Percentiles rank a stretch among this genome's conserved stretches.
Evolutionary conservation across 495 filamentous ascomycete genomes (phyloP).

Genomic region (Xylaria nigripes): DNA sequence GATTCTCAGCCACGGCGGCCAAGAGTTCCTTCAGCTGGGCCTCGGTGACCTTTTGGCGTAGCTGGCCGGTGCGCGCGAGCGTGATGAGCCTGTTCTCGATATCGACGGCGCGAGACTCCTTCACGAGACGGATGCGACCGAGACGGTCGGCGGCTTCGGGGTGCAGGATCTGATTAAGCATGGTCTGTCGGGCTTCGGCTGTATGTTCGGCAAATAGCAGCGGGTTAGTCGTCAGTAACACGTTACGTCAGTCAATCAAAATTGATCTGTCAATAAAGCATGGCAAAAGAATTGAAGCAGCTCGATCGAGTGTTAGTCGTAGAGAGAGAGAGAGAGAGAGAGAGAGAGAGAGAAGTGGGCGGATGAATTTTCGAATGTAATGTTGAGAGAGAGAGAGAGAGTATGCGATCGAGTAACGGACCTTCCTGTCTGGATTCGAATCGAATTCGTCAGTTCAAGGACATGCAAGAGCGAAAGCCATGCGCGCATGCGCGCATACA

Average conservation of each 20-base stretch:
- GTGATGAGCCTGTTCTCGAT: slow-evolving; percentile 89
- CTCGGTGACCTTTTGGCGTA: slow-evolving; percentile 82
- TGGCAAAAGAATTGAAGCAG: background rate
- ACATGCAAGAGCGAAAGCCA: background rate
- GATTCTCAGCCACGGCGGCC: slow-evolving; percentile 67
- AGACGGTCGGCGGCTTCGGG: slow-evolving; percentile 90
- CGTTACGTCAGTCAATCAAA: too few relatives aligned
- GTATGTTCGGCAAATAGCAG: slow-evolving; percentile 5
- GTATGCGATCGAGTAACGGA: background rate
- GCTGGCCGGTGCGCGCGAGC: slow-evolving; percentile 79
- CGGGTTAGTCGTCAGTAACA: background rate
- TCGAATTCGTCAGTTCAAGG: background rate
- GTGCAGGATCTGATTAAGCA: slow-evolving; percentile 85
- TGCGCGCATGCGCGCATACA: background rate
- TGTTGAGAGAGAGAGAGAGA: too few relatives aligned
- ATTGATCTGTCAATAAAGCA: too few relatives aligned
- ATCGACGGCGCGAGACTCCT: slow-evolving; percentile 80
- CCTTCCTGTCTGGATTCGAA: slow-evolving; percentile 2
- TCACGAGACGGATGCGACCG: slow-evolving; percentile 90
- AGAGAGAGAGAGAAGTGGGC: too few relatives aligned
- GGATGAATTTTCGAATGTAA: too few relatives aligned
- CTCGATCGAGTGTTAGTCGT: background rate
- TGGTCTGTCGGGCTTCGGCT: slow-evolving; percentile 63
- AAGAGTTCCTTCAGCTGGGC: slow-evolving; percentile 87
- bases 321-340: too few relatives aligned